These are phyloP conservation scores for Candida ovalis DNA, from an alignment of 805 yeast species.

Conservation along the genomic window DNA sequence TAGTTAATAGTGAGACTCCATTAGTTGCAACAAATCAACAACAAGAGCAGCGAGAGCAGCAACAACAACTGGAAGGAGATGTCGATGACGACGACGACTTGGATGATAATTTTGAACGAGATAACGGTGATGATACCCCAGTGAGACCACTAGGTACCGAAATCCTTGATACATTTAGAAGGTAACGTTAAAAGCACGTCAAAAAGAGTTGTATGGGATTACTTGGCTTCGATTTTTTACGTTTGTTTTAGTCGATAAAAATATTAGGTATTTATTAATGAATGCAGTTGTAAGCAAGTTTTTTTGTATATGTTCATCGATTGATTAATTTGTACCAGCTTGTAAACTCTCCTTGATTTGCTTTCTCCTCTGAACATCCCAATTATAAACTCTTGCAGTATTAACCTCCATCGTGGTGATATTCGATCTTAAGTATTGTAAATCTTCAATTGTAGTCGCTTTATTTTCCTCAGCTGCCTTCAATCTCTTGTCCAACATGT, in stretches of 20 bases:
- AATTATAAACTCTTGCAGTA: slow-evolving; percentile 85
- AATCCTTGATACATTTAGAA: slow-evolving; percentile 55
- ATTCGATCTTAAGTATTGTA: slow-evolving; percentile 79
- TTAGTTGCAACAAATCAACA: background rate
- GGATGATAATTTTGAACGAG: slow-evolving; percentile 19
- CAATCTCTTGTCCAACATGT: slow-evolving; percentile 59
- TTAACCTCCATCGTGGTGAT: slow-evolving; percentile 98
- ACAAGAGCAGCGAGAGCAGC: slow-evolving; percentile 6
- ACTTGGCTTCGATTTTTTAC: background rate
- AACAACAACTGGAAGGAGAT: slow-evolving; percentile 4
- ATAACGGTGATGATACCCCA: slow-evolving; percentile 49
- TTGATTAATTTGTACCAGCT: slow-evolving; percentile 23
- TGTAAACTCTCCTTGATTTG: slow-evolving; percentile 29
- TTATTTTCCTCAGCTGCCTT: slow-evolving; percentile 57
- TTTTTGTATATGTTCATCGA: background rate
- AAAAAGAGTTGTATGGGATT: slow-evolving; percentile 5
- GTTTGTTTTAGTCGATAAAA: background rate
- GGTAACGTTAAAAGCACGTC: slow-evolving; percentile 5
- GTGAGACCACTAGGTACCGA: slow-evolving; percentile 59
- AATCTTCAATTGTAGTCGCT: slow-evolving; percentile 69
- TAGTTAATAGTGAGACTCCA: slow-evolving; percentile 7
- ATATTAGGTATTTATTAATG: background rate
- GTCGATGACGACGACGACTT: slow-evolving; percentile 14
- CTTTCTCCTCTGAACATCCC: slow-evolving; percentile 81
- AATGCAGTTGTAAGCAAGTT: slow-evolving; percentile 9